A percentile compares a stretch with the other conserved stretches of the same genome.
Evolutionary conservation across 1,139 yeast genomes (phyloP).

Genomic region (Kazachstania sp.): DNA sequence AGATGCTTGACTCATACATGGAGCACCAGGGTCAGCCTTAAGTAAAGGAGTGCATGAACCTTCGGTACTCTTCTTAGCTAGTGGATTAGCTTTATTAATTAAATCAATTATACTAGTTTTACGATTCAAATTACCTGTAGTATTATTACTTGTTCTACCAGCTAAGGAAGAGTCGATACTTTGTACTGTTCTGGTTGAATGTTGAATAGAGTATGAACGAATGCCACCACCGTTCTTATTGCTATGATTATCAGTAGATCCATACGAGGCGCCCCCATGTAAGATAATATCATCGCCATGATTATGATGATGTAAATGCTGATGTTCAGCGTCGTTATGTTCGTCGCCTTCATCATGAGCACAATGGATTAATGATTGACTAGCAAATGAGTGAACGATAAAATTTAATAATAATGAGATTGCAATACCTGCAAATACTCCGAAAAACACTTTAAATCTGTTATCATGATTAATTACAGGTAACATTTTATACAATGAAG

Average conservation of each 20-base stretch:
- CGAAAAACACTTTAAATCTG: slow-evolving; percentile 38
- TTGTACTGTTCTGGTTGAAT: not conserved
- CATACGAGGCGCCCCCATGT: not conserved
- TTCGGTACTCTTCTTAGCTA: not conserved
- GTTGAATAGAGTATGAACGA: not conserved
- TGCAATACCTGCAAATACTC: slow-evolving; percentile 51
- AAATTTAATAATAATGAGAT: slow-evolving; percentile 54
- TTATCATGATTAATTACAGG: slow-evolving; percentile 52
- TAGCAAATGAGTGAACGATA: slow-evolving; percentile 62
- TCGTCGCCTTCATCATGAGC: slow-evolving; percentile 42
- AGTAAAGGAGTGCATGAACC: slow-evolving; percentile 4
- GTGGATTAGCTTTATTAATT: not conserved
- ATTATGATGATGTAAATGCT: slow-evolving; percentile 12
- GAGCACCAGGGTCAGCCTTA: not conserved
- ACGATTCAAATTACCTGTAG: not conserved
- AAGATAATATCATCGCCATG: not conserved
- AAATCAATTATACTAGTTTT: slow-evolving; percentile 2
- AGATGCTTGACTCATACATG: slow-evolving; percentile 8
- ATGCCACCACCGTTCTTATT: not conserved
- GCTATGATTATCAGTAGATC: not conserved
- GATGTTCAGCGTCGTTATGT: slow-evolving; percentile 13
- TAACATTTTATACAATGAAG: slow-evolving; percentile 63
- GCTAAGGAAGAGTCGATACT: not conserved
- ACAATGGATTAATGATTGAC: slow-evolving; percentile 82
- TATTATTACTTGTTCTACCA: too few relatives aligned